Evolutionary conservation across 2,329 filamentous ascomycete species (phyloP).

Genomic region (Cercospora beticola): DNA sequence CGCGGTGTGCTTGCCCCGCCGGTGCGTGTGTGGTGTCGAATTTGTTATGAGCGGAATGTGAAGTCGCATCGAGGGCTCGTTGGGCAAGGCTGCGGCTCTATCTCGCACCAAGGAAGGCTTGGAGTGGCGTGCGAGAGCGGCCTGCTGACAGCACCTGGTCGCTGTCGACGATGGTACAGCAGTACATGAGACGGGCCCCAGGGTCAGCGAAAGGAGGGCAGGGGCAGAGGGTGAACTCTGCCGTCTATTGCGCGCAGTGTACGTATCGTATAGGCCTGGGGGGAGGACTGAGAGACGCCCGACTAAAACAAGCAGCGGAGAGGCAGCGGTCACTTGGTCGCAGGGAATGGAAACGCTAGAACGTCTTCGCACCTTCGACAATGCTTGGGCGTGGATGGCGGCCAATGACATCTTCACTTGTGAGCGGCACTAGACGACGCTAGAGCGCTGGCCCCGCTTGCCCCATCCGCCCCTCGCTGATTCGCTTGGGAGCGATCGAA

Average conservation of each 20-base stretch:
- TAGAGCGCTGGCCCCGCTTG: background rate
- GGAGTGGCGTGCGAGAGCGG: background rate
- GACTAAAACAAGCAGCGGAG: background rate
- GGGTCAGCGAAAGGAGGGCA: background rate
- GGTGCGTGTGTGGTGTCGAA: conserved; percentile 1
- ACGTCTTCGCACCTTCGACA: conserved; percentile 6
- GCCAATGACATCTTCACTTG: background rate
- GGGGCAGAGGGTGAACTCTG: background rate
- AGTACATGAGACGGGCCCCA: conserved; percentile 1
- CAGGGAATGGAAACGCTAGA: conserved; percentile 4
- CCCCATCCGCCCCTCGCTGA: background rate
- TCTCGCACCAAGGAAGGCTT: background rate
- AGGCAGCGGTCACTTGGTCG: conserved; percentile 5
- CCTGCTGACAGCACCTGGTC: background rate
- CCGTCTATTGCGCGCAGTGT: background rate
- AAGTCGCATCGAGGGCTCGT: background rate
- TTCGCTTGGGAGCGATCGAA: conserved; percentile 5
- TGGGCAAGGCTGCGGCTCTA: conserved; percentile 1
- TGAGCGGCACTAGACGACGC: background rate
- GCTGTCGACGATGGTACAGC: background rate
- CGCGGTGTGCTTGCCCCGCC: background rate
- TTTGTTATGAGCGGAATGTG: conserved; percentile 8
- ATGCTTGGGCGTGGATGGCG: background rate
- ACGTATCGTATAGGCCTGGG: background rate
- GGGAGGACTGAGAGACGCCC: background rate